Evolutionary conservation across 495 filamentous ascomycete species (phyloP).

Genomic region (Xylaria venustula): DNA sequence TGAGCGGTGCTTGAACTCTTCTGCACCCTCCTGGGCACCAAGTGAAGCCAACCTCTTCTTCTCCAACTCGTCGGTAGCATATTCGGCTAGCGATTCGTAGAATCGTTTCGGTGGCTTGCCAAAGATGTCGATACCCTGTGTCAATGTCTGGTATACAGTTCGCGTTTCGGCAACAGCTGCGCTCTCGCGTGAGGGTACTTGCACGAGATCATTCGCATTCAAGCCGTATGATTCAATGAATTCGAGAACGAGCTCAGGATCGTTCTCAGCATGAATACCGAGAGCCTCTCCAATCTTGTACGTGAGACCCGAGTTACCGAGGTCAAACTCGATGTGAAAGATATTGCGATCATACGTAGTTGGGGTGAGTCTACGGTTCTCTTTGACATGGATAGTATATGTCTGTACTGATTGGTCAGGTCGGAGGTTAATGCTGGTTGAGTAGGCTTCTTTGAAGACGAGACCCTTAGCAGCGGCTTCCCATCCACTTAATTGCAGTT

Average conservation of each 20-base stretch:
- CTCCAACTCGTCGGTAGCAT: constrained; percentile 78
- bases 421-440: constrained; percentile 67
- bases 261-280: constrained; percentile 93
- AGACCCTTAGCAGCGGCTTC: constrained; percentile 80
- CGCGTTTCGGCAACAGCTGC: constrained; percentile 74
- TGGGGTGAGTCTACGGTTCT: constrained; percentile 90
- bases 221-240: constrained; percentile 91
- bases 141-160: constrained; percentile 87
- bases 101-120: constrained; percentile 95
- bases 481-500: constrained; percentile 68
- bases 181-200: constrained; percentile 87
- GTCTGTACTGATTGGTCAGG: constrained; percentile 87
- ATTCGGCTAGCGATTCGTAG: constrained; percentile 89
- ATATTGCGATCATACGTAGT: constrained; percentile 93
- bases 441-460: constrained; percentile 92
- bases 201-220: constrained; percentile 76
- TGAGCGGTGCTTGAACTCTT: constrained; percentile 89
- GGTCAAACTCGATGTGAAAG: constrained; percentile 99
- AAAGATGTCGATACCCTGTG: constrained; percentile 96
- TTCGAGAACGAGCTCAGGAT: constrained; percentile 69
- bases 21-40: constrained; percentile 78
- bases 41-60: constrained; percentile 75
- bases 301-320: constrained; percentile 82
- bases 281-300: constrained; percentile 99
- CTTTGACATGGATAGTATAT: constrained; percentile 83